A percentile compares a stretch with the other conserved stretches of the same genome.
phyloP scores from a whole-genome alignment of 2,329 filamentous ascomycete genomes.

The Fusarium caatingaense region DNA sequence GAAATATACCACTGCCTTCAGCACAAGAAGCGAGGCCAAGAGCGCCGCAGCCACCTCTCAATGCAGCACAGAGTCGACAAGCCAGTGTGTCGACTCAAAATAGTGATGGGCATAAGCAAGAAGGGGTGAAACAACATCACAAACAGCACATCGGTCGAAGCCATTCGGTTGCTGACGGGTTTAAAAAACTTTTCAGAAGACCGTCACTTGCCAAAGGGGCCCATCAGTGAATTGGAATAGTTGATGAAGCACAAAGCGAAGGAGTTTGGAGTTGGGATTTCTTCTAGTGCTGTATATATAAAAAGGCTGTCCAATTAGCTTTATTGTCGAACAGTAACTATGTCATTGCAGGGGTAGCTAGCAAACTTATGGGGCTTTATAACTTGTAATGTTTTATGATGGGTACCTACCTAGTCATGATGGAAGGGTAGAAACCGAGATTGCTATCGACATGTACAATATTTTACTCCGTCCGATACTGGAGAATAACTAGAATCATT shows the following conservation, averaged over 20 bases:
- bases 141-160: conserved; percentile 44
- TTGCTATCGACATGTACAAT: conserved; percentile 1
- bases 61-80: conserved; percentile 12
- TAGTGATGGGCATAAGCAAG: conserved; percentile 1
- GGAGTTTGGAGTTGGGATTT: not conserved
- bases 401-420: not conserved
- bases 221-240: not conserved
- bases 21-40: conserved; percentile 1
- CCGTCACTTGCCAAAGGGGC: conserved; percentile 32
- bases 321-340: not conserved
- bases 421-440: not conserved
- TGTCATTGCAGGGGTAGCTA: not conserved
- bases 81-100: conserved; percentile 14
- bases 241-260: not conserved
- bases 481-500: not conserved
- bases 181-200: conserved; percentile 56
- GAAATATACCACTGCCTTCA: not conserved
- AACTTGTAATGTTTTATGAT: conserved; percentile 5
- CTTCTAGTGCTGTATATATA: not conserved
- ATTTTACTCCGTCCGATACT: not conserved
- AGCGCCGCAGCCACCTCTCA: conserved; percentile 15
- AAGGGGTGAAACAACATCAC: conserved; percentile 8
- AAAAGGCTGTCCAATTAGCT: not conserved
- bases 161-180: conserved; percentile 52
- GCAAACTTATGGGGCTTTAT: conserved; percentile 6